Evolutionary conservation across 768 basidiomycete species (phyloP).

Genomic region (Russula earlei): DNA sequence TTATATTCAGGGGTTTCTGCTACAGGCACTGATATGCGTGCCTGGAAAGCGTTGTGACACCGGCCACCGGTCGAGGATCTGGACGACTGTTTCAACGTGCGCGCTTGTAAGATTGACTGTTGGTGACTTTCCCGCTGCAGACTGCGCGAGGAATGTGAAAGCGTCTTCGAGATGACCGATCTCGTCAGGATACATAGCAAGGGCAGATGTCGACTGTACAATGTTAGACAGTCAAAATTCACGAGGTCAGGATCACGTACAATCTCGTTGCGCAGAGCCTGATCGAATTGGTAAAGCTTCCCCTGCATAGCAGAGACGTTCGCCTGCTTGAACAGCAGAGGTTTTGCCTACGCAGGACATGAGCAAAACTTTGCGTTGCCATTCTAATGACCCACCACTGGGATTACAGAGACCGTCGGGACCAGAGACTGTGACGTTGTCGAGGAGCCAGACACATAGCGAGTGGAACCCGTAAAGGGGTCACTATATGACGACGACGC

Average conservation of each 20-base stretch:
- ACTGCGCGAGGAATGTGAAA: conserved; percentile 49
- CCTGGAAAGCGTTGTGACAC: conserved; percentile 62
- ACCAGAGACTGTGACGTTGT: neutral
- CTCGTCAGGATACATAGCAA: conserved; percentile 65
- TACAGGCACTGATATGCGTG: conserved; percentile 23
- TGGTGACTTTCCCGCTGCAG: conserved; percentile 31
- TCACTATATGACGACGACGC: conserved; percentile 23
- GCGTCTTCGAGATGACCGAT: conserved; percentile 45
- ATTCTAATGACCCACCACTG: conserved; percentile 13
- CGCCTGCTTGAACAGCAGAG: conserved; percentile 78
- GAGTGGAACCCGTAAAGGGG: conserved; percentile 18
- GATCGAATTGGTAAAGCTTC: conserved; percentile 70
- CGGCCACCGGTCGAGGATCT: conserved; percentile 69
- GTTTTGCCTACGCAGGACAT: conserved; percentile 37
- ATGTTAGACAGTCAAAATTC: neutral
- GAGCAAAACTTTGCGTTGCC: neutral
- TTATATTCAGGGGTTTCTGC: neutral
- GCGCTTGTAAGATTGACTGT: conserved; percentile 30
- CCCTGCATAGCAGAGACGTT: conserved; percentile 69
- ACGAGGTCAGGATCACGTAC: conserved; percentile 35
- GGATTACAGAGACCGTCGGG: conserved; percentile 6
- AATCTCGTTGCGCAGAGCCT: conserved; percentile 54
- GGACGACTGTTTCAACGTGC: conserved; percentile 54
- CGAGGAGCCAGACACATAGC: conserved; percentile 13
- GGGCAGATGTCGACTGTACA: conserved; percentile 54